A percentile compares a stretch with the other conserved stretches of the same genome.
phyloP scores from a whole-genome alignment of 208 protist genomes.

The Leishmania arabica region DNA sequence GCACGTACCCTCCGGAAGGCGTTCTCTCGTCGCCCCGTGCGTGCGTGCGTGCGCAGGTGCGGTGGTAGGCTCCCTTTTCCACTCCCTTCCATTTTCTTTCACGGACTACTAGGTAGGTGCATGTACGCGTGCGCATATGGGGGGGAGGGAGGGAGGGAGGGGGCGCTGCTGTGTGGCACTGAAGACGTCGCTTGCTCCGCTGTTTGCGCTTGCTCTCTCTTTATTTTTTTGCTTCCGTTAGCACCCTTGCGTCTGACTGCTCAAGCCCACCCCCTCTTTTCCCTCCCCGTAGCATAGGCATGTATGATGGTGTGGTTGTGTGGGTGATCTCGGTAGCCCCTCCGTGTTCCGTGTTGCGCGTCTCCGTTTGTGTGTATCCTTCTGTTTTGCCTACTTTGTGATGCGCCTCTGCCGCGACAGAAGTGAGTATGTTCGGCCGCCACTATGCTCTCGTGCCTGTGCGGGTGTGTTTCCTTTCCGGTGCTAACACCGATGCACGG shows the following conservation, averaged over 20 bases:
- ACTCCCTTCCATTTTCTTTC: not conserved
- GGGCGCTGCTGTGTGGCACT: not conserved
- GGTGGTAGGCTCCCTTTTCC: not conserved
- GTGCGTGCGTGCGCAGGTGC: not conserved
- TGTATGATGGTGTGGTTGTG: not conserved
- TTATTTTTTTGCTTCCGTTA: not conserved
- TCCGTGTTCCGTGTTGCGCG: not conserved
- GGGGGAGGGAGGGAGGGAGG: not conserved
- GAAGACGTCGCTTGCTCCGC: not conserved
- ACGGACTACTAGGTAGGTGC: not conserved
- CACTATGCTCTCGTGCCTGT: not conserved
- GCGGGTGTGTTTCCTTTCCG: not conserved
- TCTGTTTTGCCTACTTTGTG: not conserved
- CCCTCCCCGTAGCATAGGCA: not conserved
- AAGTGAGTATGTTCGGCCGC: not conserved
- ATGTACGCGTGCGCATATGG: not conserved
- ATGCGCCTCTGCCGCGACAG: not conserved
- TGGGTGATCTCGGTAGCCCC: not conserved
- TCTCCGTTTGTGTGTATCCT: not conserved
- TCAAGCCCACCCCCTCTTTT: slow-evolving; percentile 12
- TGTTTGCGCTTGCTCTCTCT: not conserved
- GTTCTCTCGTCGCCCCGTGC: not conserved
- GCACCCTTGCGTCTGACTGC: not conserved
- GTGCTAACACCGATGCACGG: not conserved
- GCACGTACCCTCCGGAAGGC: not conserved